phyloP scores from a whole-genome alignment of 768 basidiomycete genomes.

The Tulasnella calospora region DNA sequence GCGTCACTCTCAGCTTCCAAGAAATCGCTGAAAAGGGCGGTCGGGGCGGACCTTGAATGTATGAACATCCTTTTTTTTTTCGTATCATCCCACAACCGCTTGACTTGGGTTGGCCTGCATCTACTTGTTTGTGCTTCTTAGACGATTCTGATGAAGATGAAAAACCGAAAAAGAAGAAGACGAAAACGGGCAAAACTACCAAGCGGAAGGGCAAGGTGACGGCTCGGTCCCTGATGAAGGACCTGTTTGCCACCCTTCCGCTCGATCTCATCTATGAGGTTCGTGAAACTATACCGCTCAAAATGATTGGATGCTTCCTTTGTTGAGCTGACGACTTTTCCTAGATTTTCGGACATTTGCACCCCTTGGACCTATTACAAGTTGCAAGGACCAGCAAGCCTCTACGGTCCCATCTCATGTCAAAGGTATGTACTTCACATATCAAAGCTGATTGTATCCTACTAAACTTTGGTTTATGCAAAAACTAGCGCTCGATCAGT shows the following conservation, averaged over 20 bases:
- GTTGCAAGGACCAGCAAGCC: background rate
- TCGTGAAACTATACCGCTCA: background rate
- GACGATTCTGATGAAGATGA: background rate
- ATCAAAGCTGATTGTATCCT: too few relatives aligned
- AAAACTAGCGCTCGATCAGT: background rate
- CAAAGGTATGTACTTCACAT: background rate
- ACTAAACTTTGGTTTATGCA: background rate
- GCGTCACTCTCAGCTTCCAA: background rate
- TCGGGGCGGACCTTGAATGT: background rate
- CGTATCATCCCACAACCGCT: background rate
- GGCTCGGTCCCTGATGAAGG: background rate
- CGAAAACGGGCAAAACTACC: background rate
- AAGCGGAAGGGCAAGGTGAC: constrained; percentile 8
- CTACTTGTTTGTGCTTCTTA: background rate
- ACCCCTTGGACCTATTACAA: background rate
- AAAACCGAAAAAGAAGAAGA: background rate
- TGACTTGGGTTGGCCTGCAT: background rate
- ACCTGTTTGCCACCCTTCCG: background rate
- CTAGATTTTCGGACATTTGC: background rate
- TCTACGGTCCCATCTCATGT: constrained; percentile 13
- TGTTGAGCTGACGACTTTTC: too few relatives aligned
- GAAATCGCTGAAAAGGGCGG: background rate
- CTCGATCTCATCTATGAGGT: constrained; percentile 12
- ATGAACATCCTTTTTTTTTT: background rate
- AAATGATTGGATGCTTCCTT: background rate